phyloP scores from a whole-genome alignment of 495 filamentous ascomycete species.

The Aspergillus carlsbadensis region DNA sequence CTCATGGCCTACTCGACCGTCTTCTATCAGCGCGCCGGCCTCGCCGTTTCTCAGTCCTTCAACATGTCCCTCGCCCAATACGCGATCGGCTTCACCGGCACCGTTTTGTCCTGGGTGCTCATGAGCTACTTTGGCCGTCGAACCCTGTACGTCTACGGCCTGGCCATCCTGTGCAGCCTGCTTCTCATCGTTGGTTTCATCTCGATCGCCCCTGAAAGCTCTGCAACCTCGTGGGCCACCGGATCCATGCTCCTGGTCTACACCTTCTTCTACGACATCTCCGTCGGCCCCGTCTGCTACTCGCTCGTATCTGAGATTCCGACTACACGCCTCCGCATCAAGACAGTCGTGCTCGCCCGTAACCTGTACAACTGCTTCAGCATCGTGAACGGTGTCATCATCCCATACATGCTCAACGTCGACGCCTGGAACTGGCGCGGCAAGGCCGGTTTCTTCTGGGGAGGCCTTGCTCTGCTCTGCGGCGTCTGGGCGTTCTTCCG shows the following conservation, averaged over 20 bases:
- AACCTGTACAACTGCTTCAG: neutral
- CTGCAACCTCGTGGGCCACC: neutral
- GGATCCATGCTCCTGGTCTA: neutral
- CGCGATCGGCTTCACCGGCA: constrained; percentile 68
- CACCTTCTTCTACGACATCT: neutral
- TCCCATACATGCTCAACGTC: neutral
- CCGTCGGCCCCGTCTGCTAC: neutral
- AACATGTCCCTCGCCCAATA: constrained; percentile 72
- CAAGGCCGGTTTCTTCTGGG: neutral
- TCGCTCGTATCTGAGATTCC: neutral
- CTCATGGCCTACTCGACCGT: constrained; percentile 76
- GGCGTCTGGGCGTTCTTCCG: neutral
- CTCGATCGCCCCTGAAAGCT: neutral
- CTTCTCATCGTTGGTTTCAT: constrained; percentile 69
- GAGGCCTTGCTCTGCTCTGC: neutral
- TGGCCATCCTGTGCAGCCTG: constrained; percentile 61
- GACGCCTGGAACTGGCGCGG: neutral
- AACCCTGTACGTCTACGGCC: constrained; percentile 67
- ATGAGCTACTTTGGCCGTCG: constrained; percentile 70
- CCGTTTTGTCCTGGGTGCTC: constrained; percentile 69
- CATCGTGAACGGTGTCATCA: neutral
- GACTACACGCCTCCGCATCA: neutral
- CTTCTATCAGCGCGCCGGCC: constrained; percentile 72
- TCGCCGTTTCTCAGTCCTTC: constrained; percentile 57
- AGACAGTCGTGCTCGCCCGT: neutral